Base-by-base conservation (phyloP, 164 flowering plant genomes). In the Platanus orientalis region DNA sequence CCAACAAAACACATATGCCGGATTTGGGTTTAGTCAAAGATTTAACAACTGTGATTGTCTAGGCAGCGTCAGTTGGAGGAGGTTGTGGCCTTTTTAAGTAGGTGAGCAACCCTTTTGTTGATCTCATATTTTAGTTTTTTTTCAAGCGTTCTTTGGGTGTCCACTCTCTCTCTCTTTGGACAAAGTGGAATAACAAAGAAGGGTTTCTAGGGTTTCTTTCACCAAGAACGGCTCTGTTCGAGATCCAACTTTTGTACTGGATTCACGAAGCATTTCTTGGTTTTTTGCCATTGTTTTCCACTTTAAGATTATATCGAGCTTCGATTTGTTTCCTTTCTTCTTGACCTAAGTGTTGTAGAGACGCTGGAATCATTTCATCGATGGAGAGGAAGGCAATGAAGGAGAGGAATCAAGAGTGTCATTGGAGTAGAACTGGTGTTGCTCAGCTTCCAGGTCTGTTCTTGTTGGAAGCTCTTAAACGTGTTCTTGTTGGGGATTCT, bases 221-320 rank as follows among this genome's bases (percentile, higher is more conserved):
- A 32, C 62, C 25, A 13, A 47, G 58, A 64, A 68, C 63, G 71
- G 60, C 57, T 58, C 49, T 21, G 49, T 57, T 57, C 54, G 68
- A 62, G 71, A 76, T 76, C 76, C 75, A 69, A 73, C 69, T 69
- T 69, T 72, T 63, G 73, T 59, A 65, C 72, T 65, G 68, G 71
- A 51, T 59, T 62, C 52, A 47, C 9, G 65, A 65, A 75, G 68
- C 58, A 17, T 52, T 32, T 14, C 64, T 58, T 69, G 74, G 73
- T 47, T 63, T 69, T 19, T 6, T 27, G 23, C 50, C 49, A 63
- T 54, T 26, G 36, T 45, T 16, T 16, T 25, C 63, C 54, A 14
- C 47, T 62, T 67, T 51, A 45, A 24, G 25, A 19, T 54, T 28
- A 12, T 50, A 3, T 48, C 48, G 49, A 48, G 71, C 67, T 60